These are phyloP conservation scores for Sporodiniella umbellata DNA, from an alignment of 371 early-diverging fungal species.

Conservation along the genomic window DNA sequence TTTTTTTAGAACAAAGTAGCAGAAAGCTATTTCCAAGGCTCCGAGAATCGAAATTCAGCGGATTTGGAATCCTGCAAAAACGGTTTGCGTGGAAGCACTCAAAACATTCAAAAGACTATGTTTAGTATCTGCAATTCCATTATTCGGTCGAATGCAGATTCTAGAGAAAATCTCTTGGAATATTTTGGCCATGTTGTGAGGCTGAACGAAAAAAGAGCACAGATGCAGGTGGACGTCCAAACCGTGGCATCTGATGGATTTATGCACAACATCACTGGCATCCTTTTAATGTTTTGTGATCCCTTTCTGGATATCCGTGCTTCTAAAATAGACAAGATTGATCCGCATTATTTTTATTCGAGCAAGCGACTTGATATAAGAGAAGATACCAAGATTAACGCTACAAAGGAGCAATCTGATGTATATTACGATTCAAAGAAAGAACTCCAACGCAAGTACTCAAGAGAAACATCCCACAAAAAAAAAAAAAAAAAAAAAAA, in stretches of 20 bases:
- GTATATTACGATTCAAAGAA: constrained; percentile 37
- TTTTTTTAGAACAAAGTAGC: constrained; percentile 58
- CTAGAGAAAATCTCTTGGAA: constrained; percentile 57
- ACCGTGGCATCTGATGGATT: constrained; percentile 87
- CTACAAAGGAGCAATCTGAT: constrained; percentile 69
- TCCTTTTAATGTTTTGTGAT: constrained; percentile 70
- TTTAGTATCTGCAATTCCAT: constrained; percentile 70
- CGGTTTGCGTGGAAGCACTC: constrained; percentile 68
- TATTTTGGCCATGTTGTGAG: constrained; percentile 64
- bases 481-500: constrained; percentile 1
- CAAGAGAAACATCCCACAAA: too few species aligned
- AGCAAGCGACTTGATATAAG: constrained; percentile 52
- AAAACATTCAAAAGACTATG: constrained; percentile 53
- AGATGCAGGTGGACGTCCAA: constrained; percentile 79
- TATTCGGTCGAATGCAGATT: constrained; percentile 61
- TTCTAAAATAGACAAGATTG: constrained; percentile 72
- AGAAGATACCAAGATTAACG: constrained; percentile 81
- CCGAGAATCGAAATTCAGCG: constrained; percentile 47
- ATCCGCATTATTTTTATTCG: constrained; percentile 62
- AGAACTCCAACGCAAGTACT: too few species aligned
- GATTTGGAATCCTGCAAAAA: constrained; percentile 62
- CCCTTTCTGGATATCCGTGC: constrained; percentile 81
- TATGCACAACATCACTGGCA: constrained; percentile 70
- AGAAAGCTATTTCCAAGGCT: constrained; percentile 59
- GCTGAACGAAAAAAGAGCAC: constrained; percentile 74